phyloP scores from a whole-genome alignment of 2,329 filamentous ascomycete species.

The Colletotrichum noveboracense region DNA sequence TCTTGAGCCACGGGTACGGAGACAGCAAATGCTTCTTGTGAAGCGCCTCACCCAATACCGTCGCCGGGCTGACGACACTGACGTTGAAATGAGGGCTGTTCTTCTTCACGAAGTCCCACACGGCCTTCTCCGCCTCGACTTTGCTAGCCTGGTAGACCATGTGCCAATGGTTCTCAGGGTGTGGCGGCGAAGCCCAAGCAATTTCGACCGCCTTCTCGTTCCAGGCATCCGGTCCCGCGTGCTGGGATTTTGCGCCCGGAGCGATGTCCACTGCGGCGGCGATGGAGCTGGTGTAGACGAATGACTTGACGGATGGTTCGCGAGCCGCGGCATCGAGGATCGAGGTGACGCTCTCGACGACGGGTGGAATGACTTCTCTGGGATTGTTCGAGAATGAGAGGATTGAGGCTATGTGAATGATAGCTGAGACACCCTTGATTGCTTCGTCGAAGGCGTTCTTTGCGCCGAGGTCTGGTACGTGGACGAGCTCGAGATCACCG shows the following conservation, averaged over 20 bases:
- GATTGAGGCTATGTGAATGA: neutral
- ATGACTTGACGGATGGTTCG: neutral
- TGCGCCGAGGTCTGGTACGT: neutral
- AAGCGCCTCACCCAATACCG: neutral
- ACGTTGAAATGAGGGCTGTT: neutral
- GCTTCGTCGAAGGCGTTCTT: neutral
- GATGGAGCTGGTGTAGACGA: neutral
- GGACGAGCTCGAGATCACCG: neutral
- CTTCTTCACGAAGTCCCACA: neutral
- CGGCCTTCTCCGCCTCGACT: neutral
- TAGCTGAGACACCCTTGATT: neutral
- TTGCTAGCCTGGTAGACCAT: neutral
- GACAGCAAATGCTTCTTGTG: neutral
- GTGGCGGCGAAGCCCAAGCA: neutral
- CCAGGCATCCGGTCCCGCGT: neutral
- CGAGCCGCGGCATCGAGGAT: neutral
- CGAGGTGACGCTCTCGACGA: neutral
- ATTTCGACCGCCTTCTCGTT: neutral
- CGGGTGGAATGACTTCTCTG: neutral
- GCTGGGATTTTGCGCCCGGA: accelerated
- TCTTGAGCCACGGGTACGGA: neutral
- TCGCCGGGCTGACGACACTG: neutral
- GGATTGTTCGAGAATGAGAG: neutral
- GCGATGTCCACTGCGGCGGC: neutral
- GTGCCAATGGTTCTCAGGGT: neutral